Percentiles rank a stretch among this genome's conserved stretches.
Conservation (phyloP, 176 grass and related monocot species). For the Cenchrus fungigraminus region DNA sequence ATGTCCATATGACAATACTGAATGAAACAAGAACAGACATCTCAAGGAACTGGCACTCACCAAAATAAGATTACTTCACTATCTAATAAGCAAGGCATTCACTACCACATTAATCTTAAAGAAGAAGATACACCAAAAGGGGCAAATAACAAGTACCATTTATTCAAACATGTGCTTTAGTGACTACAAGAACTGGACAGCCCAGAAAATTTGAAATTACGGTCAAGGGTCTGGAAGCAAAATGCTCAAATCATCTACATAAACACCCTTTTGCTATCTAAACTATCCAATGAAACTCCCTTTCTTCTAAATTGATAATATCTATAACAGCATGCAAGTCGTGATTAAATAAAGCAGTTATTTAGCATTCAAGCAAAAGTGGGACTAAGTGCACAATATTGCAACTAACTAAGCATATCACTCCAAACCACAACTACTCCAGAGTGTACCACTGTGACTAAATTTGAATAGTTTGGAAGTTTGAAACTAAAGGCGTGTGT, state of each 20-base stretch:
- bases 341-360: neutral
- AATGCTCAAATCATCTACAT: neutral
- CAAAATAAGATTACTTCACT: neutral
- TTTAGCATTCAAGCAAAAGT: neutral
- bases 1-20: neutral
- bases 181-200: neutral
- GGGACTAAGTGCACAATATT: neutral
- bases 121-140: neutral
- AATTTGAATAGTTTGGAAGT: neutral
- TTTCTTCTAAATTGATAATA: conserved; percentile 22
- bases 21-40: neutral
- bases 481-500: neutral
- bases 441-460: neutral
- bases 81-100: neutral
- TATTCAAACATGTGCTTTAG: conserved; percentile 11
- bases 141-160: neutral
- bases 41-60: neutral
- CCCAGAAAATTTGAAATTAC: neutral
- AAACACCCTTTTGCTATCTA: neutral
- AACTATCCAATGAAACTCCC: neutral
- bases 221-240: neutral
- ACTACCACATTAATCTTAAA: neutral
- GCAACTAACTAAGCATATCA: conserved; percentile 5
- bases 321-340: neutral
- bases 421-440: neutral